Evolutionary conservation across 345 rosid genomes (phyloP).

Genomic region (Brassica napus): DNA sequence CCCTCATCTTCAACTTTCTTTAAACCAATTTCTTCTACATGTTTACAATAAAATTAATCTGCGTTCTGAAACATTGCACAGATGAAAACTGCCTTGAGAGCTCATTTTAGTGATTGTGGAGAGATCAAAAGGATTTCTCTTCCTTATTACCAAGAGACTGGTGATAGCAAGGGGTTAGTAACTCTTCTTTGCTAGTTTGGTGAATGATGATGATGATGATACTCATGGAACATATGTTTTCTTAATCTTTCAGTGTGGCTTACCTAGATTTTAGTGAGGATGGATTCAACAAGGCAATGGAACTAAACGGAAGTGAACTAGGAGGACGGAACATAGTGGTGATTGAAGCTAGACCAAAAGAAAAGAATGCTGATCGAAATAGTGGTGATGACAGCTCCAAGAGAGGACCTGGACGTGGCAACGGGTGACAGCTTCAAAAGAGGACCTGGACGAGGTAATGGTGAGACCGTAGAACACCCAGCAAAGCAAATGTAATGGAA

Average conservation of each 20-base stretch:
- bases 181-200: background rate
- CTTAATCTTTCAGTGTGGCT: constrained; percentile 55
- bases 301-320: constrained; percentile 53
- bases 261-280: constrained; percentile 60
- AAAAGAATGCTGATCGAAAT: constrained; percentile 23
- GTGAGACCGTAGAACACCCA: constrained; percentile 38
- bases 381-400: background rate
- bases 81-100: constrained; percentile 51
- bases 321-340: constrained; percentile 49
- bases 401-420: background rate
- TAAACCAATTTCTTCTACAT: constrained; percentile 1
- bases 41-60: background rate
- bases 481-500: constrained; percentile 44
- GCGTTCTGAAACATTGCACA: constrained; percentile 42
- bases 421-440: background rate
- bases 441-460: background rate
- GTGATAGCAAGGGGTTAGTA: constrained; percentile 67
- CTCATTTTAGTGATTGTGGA: constrained; percentile 71
- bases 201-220: background rate
- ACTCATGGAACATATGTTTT: background rate
- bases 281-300: constrained; percentile 56
- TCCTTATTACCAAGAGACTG: constrained; percentile 53
- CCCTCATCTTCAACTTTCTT: constrained; percentile 5
- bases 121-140: constrained; percentile 53
- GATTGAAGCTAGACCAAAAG: constrained; percentile 61